Evolutionary conservation across 148 eudicot genomes (phyloP).

Genomic region (Rhododendron henanense): DNA sequence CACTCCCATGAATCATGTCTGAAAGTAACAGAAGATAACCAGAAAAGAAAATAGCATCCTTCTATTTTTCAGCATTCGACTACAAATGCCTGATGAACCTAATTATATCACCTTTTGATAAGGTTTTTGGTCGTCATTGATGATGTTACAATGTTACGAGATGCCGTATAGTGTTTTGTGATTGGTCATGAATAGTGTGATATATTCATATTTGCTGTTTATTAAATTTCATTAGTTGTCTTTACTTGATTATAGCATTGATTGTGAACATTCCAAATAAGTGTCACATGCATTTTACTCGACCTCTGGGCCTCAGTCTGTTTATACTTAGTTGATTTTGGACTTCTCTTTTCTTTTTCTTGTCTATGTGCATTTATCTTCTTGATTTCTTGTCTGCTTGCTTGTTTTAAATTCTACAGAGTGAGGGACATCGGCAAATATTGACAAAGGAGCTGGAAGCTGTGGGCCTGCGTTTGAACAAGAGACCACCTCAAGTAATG

Average conservation of each 20-base stretch:
- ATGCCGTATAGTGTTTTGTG: background rate
- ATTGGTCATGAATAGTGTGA: background rate
- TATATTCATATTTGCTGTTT: background rate
- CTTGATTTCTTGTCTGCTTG: constrained; percentile 6
- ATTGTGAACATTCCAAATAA: background rate
- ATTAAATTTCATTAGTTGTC: background rate
- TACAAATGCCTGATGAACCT: background rate
- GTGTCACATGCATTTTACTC: background rate
- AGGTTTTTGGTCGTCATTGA: background rate
- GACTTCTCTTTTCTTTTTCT: background rate
- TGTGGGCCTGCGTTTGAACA: constrained; percentile 95
- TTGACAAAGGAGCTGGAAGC: constrained; percentile 97
- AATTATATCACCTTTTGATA: background rate
- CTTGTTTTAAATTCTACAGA: constrained; percentile 45
- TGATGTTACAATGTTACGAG: background rate
- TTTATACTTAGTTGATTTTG: background rate
- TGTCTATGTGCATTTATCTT: background rate
- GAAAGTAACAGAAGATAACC: background rate
- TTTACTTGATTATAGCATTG: background rate
- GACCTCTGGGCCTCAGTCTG: background rate
- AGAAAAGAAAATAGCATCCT: background rate
- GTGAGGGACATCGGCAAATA: constrained; percentile 99
- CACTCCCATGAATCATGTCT: background rate
- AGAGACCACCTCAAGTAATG: constrained; percentile 89
- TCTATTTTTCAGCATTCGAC: background rate